phyloP scores from a whole-genome alignment of 192 early-diverging fungal species.

The Podila epigama region DNA sequence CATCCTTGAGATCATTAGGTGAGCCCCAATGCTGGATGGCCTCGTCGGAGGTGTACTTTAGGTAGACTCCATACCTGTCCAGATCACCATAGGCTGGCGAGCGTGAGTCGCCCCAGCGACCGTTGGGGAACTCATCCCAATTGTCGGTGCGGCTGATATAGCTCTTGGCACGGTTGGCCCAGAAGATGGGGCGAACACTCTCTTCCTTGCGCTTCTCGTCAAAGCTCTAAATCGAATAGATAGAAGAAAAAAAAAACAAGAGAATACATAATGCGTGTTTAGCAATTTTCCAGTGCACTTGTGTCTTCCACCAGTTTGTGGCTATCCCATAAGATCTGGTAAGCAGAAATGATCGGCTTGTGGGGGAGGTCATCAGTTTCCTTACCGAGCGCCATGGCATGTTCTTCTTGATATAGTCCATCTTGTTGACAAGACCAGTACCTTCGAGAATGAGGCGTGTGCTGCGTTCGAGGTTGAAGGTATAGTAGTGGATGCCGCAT shows the following conservation, averaged over 20 bases:
- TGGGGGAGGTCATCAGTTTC: no score
- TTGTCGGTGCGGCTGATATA: constrained; percentile 89
- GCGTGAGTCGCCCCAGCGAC: constrained; percentile 96
- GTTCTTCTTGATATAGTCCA: constrained; percentile 8
- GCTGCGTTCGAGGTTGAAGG: constrained; percentile 89
- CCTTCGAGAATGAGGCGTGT: constrained; percentile 85
- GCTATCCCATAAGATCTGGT: not conserved
- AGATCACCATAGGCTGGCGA: constrained; percentile 78
- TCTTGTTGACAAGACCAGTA: constrained; percentile 70
- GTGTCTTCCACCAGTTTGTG: not conserved
- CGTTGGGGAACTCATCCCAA: constrained; percentile 98
- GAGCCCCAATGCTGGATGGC: constrained; percentile 81
- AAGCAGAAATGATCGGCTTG: no score
- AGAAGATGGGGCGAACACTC: constrained; percentile 98
- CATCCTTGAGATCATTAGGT: constrained; percentile 71
- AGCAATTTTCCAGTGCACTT: constrained; percentile 65
- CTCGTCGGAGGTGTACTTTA: constrained; percentile 75
- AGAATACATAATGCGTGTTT: constrained; percentile 85
- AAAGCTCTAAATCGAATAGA: not conserved
- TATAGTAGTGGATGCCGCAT: constrained; percentile 91
- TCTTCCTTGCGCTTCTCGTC: constrained; percentile 83
- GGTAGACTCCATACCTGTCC: constrained; percentile 76
- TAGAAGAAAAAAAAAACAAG: constrained; percentile 23
- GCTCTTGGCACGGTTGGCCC: constrained; percentile 93
- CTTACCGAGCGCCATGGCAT: constrained; percentile 28